A percentile compares a stretch with the other conserved stretches of the same genome.
Conservation (phyloP, 2,329 filamentous ascomycete genomes). For the Verticillium nubilum region DNA sequence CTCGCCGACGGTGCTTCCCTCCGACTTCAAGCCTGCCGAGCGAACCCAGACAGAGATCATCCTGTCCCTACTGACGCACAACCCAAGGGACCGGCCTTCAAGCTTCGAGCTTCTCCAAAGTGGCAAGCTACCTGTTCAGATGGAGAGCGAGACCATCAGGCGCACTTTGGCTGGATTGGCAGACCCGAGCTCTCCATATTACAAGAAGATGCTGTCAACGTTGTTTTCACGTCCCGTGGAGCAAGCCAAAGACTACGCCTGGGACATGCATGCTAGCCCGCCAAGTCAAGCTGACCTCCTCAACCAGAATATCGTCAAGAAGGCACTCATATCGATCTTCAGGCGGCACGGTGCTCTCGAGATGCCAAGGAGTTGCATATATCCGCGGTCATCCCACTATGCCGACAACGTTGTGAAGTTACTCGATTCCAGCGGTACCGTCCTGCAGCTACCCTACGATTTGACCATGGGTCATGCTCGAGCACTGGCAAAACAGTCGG, state of each 20-base stretch:
- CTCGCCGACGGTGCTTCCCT: constrained; percentile 62
- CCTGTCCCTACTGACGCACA: constrained; percentile 72
- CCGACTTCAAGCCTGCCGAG: constrained; percentile 63
- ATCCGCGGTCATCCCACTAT: constrained; percentile 80
- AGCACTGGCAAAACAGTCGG: constrained; percentile 66
- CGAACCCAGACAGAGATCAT: constrained; percentile 78
- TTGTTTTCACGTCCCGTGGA: constrained; percentile 73
- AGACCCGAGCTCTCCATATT: constrained; percentile 80
- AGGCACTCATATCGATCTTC: constrained; percentile 72
- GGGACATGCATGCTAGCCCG: constrained; percentile 61
- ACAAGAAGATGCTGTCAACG: constrained; percentile 81
- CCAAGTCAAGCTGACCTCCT: constrained; percentile 57
- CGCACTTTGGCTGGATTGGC: constrained; percentile 76
- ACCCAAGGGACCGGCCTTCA: constrained; percentile 75
- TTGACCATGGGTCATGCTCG: constrained; percentile 85
- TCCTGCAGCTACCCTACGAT: constrained; percentile 92
- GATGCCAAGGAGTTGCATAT: constrained; percentile 65
- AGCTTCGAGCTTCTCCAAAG: constrained; percentile 78
- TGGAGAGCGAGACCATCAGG: constrained; percentile 87
- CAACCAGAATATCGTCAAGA: constrained; percentile 67
- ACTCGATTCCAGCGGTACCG: constrained; percentile 76
- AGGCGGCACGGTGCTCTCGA: constrained; percentile 86
- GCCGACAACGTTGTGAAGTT: constrained; percentile 69
- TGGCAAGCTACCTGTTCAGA: constrained; percentile 81
- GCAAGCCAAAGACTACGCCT: constrained; percentile 74